Percentiles rank a stretch among this genome's conserved stretches.
These are phyloP conservation scores for Sphaerobolus stellatus DNA, from an alignment of 1,284 basidiomycete genomes.

Conservation along the genomic window DNA sequence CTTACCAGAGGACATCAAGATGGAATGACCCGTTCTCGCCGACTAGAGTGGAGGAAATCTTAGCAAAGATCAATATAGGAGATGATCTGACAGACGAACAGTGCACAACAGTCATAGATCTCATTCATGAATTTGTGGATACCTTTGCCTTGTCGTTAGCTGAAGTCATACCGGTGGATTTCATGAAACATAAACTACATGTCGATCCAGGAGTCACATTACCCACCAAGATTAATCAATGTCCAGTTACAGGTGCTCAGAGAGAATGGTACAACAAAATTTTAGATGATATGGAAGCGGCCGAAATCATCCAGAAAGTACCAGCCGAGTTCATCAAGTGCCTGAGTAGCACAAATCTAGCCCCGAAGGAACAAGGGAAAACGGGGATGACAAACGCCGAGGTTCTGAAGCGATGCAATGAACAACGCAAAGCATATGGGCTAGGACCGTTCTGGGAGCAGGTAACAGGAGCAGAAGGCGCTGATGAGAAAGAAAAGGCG, in stretches of 20 bases:
- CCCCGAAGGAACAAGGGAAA: slow-evolving; percentile 31
- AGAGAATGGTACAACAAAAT: slow-evolving; percentile 27
- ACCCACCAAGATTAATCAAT: slow-evolving; percentile 13
- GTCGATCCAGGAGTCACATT: slow-evolving; percentile 16
- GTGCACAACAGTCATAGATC: slow-evolving; percentile 3
- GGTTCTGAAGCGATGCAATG: slow-evolving; percentile 29
- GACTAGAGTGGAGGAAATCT: slow-evolving; percentile 24
- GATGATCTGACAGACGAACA: slow-evolving; percentile 15
- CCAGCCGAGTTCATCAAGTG: slow-evolving; percentile 29
- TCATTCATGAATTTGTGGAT: slow-evolving; percentile 16
- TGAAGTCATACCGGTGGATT: slow-evolving; percentile 17
- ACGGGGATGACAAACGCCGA: slow-evolving; percentile 29
- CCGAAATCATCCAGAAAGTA: slow-evolving; percentile 30
- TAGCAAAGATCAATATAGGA: slow-evolving; percentile 19
- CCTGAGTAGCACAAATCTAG: slow-evolving; percentile 29
- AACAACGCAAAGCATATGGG: slow-evolving; percentile 27
- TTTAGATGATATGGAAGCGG: slow-evolving; percentile 32
- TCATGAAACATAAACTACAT: slow-evolving; percentile 20
- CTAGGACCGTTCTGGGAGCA: slow-evolving; percentile 16
- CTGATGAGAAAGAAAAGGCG: slow-evolving; percentile 8
- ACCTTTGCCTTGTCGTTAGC: slow-evolving; percentile 15
- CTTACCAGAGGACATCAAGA: slow-evolving; percentile 14
- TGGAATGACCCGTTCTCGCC: slow-evolving; percentile 22
- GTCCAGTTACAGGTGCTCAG: slow-evolving; percentile 30
- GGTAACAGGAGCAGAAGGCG: slow-evolving; percentile 10